Conservation (phyloP, 257 asterid species). For the Solanum pimpinellifolium region DNA sequence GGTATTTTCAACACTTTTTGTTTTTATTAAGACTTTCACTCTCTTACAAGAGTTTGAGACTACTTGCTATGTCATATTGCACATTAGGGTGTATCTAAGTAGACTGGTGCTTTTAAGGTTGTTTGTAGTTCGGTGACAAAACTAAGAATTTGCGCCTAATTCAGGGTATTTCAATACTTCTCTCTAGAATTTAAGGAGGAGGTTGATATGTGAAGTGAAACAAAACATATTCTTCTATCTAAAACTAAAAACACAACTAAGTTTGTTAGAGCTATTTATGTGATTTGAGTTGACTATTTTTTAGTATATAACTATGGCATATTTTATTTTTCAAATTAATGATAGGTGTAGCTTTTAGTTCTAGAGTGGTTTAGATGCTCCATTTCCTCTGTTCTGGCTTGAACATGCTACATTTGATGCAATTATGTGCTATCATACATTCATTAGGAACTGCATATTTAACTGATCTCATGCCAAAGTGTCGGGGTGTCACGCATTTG, state of each 20-base stretch:
- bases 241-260: not conserved
- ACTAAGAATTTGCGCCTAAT: not conserved
- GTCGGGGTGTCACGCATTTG: not conserved
- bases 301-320: not conserved
- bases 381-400: not conserved
- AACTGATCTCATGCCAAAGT: not conserved
- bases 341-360: not conserved
- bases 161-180: not conserved
- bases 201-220: not conserved
- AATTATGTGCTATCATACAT: not conserved
- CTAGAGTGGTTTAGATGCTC: not conserved
- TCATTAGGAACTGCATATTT: not conserved
- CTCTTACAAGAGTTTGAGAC: not conserved
- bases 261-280: not conserved
- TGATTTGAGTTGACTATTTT: not conserved
- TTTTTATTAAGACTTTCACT: not conserved
- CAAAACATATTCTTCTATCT: not conserved
- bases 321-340: not conserved
- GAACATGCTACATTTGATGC: not conserved
- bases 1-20: not conserved
- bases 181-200: not conserved
- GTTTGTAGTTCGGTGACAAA: not conserved
- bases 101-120: not conserved
- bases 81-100: not conserved
- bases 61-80: not conserved